Evolutionary conservation across 1,284 basidiomycete genomes (phyloP), one percentile per base, ranked within the genome.

Genomic region (Sanguinoderma infundibulare): DNA sequence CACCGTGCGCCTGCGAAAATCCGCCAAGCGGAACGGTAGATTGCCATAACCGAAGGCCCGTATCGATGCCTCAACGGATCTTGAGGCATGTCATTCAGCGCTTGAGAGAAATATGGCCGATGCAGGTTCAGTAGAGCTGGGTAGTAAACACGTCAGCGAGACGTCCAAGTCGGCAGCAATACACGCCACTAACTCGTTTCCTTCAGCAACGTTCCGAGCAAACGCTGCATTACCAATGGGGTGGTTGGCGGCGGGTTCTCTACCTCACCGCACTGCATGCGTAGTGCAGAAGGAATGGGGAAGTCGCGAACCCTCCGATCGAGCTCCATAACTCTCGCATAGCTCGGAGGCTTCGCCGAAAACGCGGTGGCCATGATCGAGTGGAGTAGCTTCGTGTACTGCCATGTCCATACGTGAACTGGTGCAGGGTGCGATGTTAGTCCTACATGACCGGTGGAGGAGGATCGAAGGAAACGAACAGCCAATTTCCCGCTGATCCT

Each of bases 11-110:
- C 78, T 44, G 82, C 78, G 42, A 87, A 83, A 26, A 90, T 69
- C 20, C 88, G 77, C 84, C 87, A 90, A 7, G 87, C 85, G 10
- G 87, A 88, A 5, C 87, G 85, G 73, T 88, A 91, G 20, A 84
- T 83, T 0, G 90, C 86, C 72, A 89, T 81, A 1, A 91, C 85
- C 0, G 90, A 91, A 0, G 86, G 84, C 0, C 84, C 80, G 68
- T 85, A 91, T 68, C 79, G 81, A 68, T 91, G 88, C 62, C 78
- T 79, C 49, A 87, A 73, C 6, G 85, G 76, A 60, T 90, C 85
- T 7, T 76, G 67, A 0, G 87, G 85, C 56, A 77, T 77, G 46
- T 89, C 87, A 50, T 83, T 81, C 22, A 92, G 70, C 0, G 87
- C 87, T 68, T 86, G 85, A 1, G 83, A 84, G 66, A 91, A 88